Conservation (phyloP, 805 yeast genomes). For the Starmerella asiatica region DNA sequence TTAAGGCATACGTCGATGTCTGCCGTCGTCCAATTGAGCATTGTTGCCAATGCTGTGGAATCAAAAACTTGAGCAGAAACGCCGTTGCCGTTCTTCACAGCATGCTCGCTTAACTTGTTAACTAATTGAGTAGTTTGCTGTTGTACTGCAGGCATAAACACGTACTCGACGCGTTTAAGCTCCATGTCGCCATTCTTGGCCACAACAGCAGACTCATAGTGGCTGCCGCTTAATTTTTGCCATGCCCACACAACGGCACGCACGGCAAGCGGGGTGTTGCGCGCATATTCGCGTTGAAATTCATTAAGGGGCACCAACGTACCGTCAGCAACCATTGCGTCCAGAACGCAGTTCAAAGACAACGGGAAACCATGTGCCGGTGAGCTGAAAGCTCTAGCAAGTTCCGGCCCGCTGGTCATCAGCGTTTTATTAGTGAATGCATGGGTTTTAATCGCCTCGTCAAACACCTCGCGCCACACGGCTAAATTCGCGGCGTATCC, state of each 20-base stretch:
- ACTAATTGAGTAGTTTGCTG: conserved; percentile 8
- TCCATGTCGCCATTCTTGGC: conserved; percentile 12
- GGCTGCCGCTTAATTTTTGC: background rate
- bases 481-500: conserved; percentile 38
- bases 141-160: conserved; percentile 17
- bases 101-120: conserved; percentile 2
- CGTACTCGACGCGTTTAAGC: conserved; percentile 23
- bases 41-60: background rate
- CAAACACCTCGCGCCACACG: conserved; percentile 34
- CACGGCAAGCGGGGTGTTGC: conserved; percentile 1
- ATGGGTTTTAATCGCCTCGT: conserved; percentile 21
- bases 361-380: conserved; percentile 25
- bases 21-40: conserved; percentile 13
- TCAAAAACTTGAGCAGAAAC: conserved; percentile 6
- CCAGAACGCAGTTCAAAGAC: conserved; percentile 24
- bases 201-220: conserved; percentile 18
- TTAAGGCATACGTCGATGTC: conserved; percentile 22
- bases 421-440: conserved; percentile 24
- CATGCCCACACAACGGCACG: conserved; percentile 10
- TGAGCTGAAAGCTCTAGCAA: conserved; percentile 19
- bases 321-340: conserved; percentile 21
- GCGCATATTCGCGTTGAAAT: conserved; percentile 11
- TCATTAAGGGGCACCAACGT: conserved; percentile 21
- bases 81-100: conserved; percentile 9
- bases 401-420: conserved; percentile 21